phyloP scores from a whole-genome alignment of 352 stramenopile genomes.

The Pythium monospermum region DNA sequence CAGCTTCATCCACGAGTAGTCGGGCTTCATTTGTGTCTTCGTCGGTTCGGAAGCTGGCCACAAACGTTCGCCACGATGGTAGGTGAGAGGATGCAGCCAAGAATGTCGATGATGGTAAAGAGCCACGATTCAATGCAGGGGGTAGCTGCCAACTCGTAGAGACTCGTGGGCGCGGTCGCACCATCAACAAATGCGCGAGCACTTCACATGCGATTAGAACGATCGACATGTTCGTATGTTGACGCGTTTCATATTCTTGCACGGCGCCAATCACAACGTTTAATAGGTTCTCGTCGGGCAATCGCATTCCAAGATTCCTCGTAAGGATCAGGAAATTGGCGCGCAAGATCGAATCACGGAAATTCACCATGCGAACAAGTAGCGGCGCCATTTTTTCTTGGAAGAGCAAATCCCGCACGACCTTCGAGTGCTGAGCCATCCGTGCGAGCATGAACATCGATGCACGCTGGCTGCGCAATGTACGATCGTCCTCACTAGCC shows the following conservation, averaged over 20 bases:
- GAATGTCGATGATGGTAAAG: too few relatives aligned
- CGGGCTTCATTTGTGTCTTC: too few relatives aligned
- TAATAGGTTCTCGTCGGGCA: not conserved
- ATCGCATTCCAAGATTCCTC: not conserved
- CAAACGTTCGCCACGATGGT: too few relatives aligned
- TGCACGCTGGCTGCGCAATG: not conserved
- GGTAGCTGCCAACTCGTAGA: too few relatives aligned
- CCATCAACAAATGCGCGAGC: too few relatives aligned
- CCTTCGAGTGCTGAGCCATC: not conserved
- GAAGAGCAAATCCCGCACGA: not conserved
- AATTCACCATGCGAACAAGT: not conserved
- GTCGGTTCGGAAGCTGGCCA: too few relatives aligned
- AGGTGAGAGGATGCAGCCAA: too few relatives aligned
- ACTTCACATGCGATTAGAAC: too few relatives aligned
- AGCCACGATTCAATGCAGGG: too few relatives aligned
- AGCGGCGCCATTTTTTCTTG: constrained; percentile 1
- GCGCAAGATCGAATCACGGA: not conserved
- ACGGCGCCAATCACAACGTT: not conserved
- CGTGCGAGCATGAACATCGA: constrained; percentile 1
- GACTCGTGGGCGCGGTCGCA: too few relatives aligned
- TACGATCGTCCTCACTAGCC: not conserved
- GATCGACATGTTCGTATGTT: not conserved
- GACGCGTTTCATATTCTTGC: not conserved
- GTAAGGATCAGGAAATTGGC: constrained; percentile 1
- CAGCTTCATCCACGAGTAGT: too few relatives aligned